Conservation (phyloP, 2,329 filamentous ascomycete species). For the Colletotrichum viniferum region DNA sequence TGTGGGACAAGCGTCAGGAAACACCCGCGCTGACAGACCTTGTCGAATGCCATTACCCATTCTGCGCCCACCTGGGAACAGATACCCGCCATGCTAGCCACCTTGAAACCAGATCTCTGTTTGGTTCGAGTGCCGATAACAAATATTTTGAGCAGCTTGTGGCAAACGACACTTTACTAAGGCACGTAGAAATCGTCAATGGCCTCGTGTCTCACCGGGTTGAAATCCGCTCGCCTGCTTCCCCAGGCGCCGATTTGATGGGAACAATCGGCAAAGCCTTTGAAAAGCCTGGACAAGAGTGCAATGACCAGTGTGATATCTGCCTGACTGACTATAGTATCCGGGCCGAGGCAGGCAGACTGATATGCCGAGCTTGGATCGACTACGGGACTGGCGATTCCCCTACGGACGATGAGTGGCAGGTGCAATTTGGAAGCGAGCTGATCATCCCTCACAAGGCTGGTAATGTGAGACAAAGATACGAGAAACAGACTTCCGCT, state of each 20-base stretch:
- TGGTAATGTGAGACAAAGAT: not conserved
- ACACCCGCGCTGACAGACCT: not conserved
- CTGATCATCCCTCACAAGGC: not conserved
- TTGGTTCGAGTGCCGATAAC: not conserved
- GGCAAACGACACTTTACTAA: accelerated
- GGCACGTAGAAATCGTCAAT: not conserved
- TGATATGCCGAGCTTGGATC: not conserved
- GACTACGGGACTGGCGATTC: not conserved
- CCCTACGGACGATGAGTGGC: not conserved
- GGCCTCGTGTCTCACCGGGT: too few relatives aligned
- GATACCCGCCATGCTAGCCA: too few relatives aligned
- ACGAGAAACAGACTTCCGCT: not conserved
- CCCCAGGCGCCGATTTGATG: not conserved
- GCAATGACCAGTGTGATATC: not conserved
- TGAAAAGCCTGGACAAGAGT: not conserved
- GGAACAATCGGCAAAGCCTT: not conserved
- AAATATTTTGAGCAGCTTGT: not conserved
- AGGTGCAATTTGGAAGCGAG: not conserved
- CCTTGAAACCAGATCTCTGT: not conserved
- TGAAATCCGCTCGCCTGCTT: not conserved
- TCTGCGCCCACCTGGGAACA: not conserved
- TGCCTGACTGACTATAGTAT: not conserved
- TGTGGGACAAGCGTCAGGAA: not conserved
- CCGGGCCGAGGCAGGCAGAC: accelerated
- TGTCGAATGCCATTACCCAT: not conserved